A percentile compares a stretch with the other conserved stretches of the same genome.
These are phyloP conservation scores for Teunomyces gatunensis DNA, from an alignment of 805 yeast genomes.

Conservation along the genomic window DNA sequence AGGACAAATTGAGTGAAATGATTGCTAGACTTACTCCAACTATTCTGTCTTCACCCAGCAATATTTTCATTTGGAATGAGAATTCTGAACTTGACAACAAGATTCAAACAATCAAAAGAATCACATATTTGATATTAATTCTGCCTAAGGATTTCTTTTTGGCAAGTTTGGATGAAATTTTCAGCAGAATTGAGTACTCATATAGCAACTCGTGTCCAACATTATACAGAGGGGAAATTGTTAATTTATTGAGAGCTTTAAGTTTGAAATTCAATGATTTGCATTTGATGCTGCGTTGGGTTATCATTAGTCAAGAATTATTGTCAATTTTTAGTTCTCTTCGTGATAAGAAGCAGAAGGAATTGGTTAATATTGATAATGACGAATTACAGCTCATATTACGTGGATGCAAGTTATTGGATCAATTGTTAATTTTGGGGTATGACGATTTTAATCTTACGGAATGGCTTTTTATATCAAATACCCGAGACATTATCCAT, in stretches of 20 bases:
- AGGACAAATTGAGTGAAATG: constrained; percentile 57
- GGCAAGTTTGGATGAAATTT: constrained; percentile 47
- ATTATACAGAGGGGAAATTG: constrained; percentile 42
- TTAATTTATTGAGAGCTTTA: constrained; percentile 62
- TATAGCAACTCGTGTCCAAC: constrained; percentile 31
- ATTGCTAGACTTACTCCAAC: constrained; percentile 28
- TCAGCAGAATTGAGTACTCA: constrained; percentile 34
- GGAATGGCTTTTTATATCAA: constrained; percentile 85
- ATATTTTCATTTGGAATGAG: constrained; percentile 73
- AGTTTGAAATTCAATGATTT: constrained; percentile 59
- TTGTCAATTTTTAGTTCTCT: constrained; percentile 48
- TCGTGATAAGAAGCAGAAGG: constrained; percentile 22
- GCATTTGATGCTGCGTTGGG: constrained; percentile 71
- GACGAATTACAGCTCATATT: constrained; percentile 44
- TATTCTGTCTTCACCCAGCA: constrained; percentile 49
- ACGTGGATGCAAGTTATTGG: constrained; percentile 75
- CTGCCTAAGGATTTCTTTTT: constrained; percentile 58
- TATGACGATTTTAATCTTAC: constrained; percentile 73
- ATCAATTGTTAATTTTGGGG: constrained; percentile 62
- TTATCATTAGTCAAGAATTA: constrained; percentile 59
- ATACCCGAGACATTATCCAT: constrained; percentile 58
- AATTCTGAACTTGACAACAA: constrained; percentile 55
- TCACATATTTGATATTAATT: constrained; percentile 61
- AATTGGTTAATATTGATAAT: constrained; percentile 23
- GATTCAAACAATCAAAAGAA: constrained; percentile 54